Evolutionary conservation across 106 monocot genomes (phyloP), one percentile per base, ranked within the genome.

Genomic region (Hemerocallis citrina): DNA sequence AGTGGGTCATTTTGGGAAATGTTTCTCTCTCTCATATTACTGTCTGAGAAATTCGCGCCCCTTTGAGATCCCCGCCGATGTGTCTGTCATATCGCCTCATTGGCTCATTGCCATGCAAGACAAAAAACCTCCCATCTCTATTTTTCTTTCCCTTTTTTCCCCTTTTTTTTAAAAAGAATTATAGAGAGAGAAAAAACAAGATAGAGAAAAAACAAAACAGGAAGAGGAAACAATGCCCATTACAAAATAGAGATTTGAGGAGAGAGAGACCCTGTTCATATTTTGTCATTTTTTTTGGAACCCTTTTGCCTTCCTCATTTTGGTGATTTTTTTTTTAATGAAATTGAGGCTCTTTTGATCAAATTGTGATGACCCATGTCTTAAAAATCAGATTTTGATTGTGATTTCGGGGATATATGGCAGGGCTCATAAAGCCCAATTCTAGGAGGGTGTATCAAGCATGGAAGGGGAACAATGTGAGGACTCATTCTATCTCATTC

Each of bases 381-480:
- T 44, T 28, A 31, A 42, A 27, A 19, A 43, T 43, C 29, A 19
- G 19, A 7, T 41, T 62, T 61, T 61, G 25, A n/a, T n/a, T n/a
- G n/a, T n/a, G 27, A 3, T 7, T 11, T 16, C 13, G 22, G 9
- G 15, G 40, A 39, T 36, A 34, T 30, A 47, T 4, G 58, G 20
- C 5, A 64, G 59, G 74, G 42, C 50, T 49, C 11, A 22, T 9
- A 17, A 64, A 48, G 12, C 67, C 74, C 1, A 66, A 64, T 12
- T 66, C 64, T 29, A 89, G 33, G 68, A 83, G 89, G 73, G 65
- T 86, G 10, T 90, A 95, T 68, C 80, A 84, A 77, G 75, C 74
- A 47, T 95, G 95, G 95, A 78, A 81, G 43, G 86, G 95, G 77
- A 95, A 75, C 86, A 95, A 95, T 74, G 95, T 95, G 66, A 66